Percentiles rank a stretch among this genome's conserved stretches.
Conservation (phyloP, 2,329 filamentous ascomycete genomes). For the Botrytis elliptica region DNA sequence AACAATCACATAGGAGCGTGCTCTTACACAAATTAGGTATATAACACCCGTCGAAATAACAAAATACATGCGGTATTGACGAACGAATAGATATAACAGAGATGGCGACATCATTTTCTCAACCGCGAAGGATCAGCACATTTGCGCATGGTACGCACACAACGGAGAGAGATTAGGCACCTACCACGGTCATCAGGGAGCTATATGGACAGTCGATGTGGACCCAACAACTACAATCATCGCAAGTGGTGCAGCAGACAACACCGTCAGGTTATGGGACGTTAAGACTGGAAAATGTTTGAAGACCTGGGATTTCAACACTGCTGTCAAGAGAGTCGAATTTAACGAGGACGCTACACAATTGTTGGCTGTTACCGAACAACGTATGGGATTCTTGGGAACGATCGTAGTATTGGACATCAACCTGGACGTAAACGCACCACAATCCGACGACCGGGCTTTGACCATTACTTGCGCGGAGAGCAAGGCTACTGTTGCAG, state of each 20-base stretch:
- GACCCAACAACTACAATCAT: constrained; percentile 89
- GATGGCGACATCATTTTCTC: constrained; percentile 98
- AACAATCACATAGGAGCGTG: constrained; percentile 64
- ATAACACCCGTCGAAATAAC: constrained; percentile 32
- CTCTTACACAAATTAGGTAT: constrained; percentile 90
- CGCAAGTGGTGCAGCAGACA: constrained; percentile 94
- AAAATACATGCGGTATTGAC: constrained; percentile 28
- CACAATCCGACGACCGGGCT: constrained; percentile 79
- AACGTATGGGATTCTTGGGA: constrained; percentile 94
- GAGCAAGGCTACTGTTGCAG: constrained; percentile 95
- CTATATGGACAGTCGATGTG: constrained; percentile 97
- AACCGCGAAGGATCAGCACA: constrained; percentile 91
- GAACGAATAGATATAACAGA: constrained; percentile 68
- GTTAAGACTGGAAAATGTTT: constrained; percentile 87
- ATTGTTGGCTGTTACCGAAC: constrained; percentile 93
- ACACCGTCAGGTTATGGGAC: constrained; percentile 97
- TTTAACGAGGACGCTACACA: constrained; percentile 92
- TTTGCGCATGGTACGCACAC: constrained; percentile 95
- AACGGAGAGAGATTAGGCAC: constrained; percentile 97
- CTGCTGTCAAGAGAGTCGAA: constrained; percentile 95
- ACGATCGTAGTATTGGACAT: constrained; percentile 94
- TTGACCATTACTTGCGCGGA: constrained; percentile 91
- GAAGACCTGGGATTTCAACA: constrained; percentile 97
- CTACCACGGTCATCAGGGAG: constrained; percentile 95
- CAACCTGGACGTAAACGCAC: constrained; percentile 74